Evolutionary conservation across 2,329 filamentous ascomycete species (phyloP), one percentile per base, ranked within the genome.

Genomic region (Colletotrichum sp.): DNA sequence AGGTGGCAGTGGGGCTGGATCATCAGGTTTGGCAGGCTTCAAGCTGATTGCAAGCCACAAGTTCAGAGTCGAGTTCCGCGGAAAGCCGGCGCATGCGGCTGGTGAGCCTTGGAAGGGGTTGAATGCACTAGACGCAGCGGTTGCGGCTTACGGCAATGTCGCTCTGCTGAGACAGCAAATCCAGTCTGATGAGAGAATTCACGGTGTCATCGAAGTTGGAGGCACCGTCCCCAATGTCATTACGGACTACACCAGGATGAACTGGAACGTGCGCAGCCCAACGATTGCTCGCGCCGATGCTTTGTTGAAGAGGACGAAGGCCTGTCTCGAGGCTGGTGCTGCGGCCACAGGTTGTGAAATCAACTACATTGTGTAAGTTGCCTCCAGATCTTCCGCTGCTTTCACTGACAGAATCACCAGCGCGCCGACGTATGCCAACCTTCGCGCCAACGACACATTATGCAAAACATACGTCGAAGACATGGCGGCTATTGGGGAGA

Each of bases 381-480:
- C n/a, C 24, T 13, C 34, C 6, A 10, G 16, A 18, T 7, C 26
- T 7, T 12, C 26, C 16, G 9, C 7, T 7, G 21, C 8, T 16
- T 10, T 7, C 8, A 2, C 10, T 67, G 13, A 48, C 21, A 16
- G 8, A 10, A 18, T 6, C 36, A 14, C 26, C n/a, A 84, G 83
- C 8, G 77, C 81, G 6, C 83, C 82, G 6, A 82, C 83, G 2
- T 90, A 90, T 68, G 84, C 84, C 14, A 86, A 90, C 71, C 81
- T 90, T 21, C 84, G 85, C 26, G 80, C 85, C 8, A 90, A 89
- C 72, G 81, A 84, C 7, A 82, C 85, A 0, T 81, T 90, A 0
- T 89, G 88, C 78, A 82, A 83, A 61, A 78, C 80, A 3, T 90
- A 88, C 70, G 82, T 84, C 16, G 78, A 84, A 7, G 85, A 87